Conservation (phyloP, 1,284 basidiomycete species). For the Apiotrichum sp. region DNA sequence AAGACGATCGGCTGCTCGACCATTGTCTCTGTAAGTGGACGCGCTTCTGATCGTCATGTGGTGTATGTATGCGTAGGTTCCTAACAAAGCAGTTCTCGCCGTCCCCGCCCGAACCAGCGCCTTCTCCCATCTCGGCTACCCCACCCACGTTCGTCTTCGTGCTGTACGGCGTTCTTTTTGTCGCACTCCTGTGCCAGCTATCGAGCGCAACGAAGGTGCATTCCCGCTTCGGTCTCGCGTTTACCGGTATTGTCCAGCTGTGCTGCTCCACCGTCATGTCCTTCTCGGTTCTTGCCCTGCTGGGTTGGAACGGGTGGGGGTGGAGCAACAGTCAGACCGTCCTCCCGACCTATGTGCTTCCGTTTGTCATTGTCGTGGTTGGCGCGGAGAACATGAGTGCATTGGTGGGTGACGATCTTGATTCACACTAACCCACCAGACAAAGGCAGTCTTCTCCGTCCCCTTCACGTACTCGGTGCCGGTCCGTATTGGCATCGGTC, state of each 20-base stretch:
- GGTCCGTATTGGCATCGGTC: conserved; percentile 80
- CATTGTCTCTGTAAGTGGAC: conserved; percentile 26
- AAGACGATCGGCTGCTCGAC: conserved; percentile 4
- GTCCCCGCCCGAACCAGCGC: background rate
- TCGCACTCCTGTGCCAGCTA: conserved; percentile 72
- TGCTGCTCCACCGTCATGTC: conserved; percentile 87
- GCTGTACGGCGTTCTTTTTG: conserved; percentile 71
- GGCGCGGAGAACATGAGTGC: conserved; percentile 97
- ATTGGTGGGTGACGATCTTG: conserved; percentile 55
- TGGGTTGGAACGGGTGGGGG: conserved; percentile 43
- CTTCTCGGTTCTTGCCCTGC: conserved; percentile 60
- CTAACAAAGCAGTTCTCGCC: conserved; percentile 6
- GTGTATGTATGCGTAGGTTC: background rate
- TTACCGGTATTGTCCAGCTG: conserved; percentile 88
- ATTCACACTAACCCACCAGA: conserved; percentile 48
- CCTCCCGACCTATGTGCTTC: conserved; percentile 59
- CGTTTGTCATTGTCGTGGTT: conserved; percentile 90
- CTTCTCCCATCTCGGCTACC: background rate
- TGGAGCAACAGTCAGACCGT: conserved; percentile 30
- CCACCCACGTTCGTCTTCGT: conserved; percentile 66
- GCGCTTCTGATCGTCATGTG: too few relatives aligned
- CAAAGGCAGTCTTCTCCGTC: conserved; percentile 82
- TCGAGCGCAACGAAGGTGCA: conserved; percentile 77
- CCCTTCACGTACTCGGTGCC: conserved; percentile 85
- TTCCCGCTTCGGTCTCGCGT: conserved; percentile 82